Evolutionary conservation across 1,139 yeast species (phyloP), one percentile per base, ranked within the genome.

Genomic region (Hyphopichia buzzinii): DNA sequence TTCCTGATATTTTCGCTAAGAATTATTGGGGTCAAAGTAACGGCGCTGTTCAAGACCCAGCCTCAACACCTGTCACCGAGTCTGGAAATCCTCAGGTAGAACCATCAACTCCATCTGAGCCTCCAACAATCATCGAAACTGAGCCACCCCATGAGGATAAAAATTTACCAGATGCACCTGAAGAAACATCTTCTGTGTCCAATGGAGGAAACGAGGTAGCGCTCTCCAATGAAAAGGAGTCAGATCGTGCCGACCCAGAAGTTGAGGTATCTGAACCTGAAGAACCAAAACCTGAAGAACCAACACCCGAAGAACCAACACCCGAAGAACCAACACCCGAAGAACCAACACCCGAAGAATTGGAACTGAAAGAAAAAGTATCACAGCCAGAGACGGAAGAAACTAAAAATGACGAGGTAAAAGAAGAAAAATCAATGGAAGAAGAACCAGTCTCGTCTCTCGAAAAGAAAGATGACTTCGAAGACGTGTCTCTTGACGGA

Each of bases 1-100:
- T 71, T 44, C 76, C 76, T 3, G 76, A 70, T 43, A 65, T 71
- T 12, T 58, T 68, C 38, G 69, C 74, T 8, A 64, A 60, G 50
- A 62, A 71, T 46, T 71, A 65, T 49, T 71, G 77, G 77, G 44
- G 48, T 31, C 53, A 46, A 26, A 22, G 23, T 24, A 27, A 26
- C 23, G 11, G 22, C 16, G 33, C 6, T 14, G 23, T 6, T 11
- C 24, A 17, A 6, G n/a, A n/a, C n/a, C n/a, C n/a, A n/a, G n/a
- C n/a, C n/a, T n/a, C n/a, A n/a, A n/a, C n/a, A n/a, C 14, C 31
- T 21, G 17, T 16, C 6, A 7, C 31, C 8, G 13, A 27, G 4
- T n/a, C n/a, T 11, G 24, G 15, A 13, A 29, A 29, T 10, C 12
- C 35, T 8, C 29, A 29, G 23, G 17, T 36, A 16, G 32, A 21